Evolutionary conservation across 2,329 filamentous ascomycete genomes (phyloP), one percentile per base, ranked within the genome.

Genomic region (Cryphonectria naterciae): DNA sequence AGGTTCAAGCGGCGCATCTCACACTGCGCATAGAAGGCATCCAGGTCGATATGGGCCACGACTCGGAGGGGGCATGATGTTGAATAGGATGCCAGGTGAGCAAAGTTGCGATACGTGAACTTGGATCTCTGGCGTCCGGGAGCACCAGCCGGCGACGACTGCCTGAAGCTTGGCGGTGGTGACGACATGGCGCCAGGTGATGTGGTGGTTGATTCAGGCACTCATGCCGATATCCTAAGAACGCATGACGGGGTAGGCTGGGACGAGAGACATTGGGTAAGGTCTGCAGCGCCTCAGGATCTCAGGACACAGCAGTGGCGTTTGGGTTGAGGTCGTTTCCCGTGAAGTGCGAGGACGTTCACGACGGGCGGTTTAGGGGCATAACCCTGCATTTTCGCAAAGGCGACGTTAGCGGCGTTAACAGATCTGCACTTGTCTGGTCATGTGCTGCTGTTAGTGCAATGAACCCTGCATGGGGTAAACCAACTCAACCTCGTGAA

Each of bases 1-100:
- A 93, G 84, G 17, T 90, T 91, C 61, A 98, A 86, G 10, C 96
- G 90, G 13, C 97, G 90, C 87, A 95, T 97, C 82, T 99, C 96
- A 79, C 94, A 98, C 84, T 99, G 96, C 4, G 93, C 92, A 80
- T 99, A 99, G 82, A 99, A 99, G 54, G 95, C 95, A 87, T 99
- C 96, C 72, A 99, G 90, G 77, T 99, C 96, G 74, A 98, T 90
- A 80, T 98, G 95, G 8, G 94, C 93, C 75, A 98, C 89, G 39
- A 97, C 92, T 62, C 96, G 91, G 49, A 99, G 85, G 1, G 95
- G 95, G 66, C 89, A 94, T 11, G 89, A 89, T 0, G 91, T 85
- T 46, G 89, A 90, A 75, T 88, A 94, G 13, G 90, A 86, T 8
- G 91, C 88, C 70, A 98, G 88, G 74, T 95, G 91, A 46, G 89